These are phyloP conservation scores for Trichocladium antarcticum DNA, from an alignment of 495 filamentous ascomycete species.

Conservation along the genomic window DNA sequence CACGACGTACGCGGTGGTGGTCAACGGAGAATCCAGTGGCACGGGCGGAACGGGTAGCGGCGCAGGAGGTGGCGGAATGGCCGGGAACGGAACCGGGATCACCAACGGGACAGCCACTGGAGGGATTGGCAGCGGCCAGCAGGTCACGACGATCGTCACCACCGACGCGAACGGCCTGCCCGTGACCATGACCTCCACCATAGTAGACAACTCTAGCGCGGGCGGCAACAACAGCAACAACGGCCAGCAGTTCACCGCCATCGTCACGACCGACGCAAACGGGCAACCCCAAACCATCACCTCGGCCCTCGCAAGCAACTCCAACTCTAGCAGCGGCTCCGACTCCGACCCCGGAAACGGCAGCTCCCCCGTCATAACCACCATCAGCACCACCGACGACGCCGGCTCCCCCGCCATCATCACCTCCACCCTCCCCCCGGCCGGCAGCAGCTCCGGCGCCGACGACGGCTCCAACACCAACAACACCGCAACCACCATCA, in stretches of 20 bases:
- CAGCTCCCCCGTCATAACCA: background rate
- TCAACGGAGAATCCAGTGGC: background rate
- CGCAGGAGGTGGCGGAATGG: background rate
- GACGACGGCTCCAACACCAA: background rate
- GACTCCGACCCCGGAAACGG: background rate
- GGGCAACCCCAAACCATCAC: background rate
- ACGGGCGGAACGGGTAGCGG: background rate
- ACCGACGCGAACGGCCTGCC: background rate
- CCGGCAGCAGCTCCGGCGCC: background rate
- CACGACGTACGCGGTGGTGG: conserved; percentile 1
- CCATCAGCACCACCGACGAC: background rate
- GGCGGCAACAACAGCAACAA: too few relatives aligned
- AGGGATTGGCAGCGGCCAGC: background rate
- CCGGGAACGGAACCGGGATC: background rate
- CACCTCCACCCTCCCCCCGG: background rate
- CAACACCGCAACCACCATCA: background rate
- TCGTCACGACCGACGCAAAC: conserved; percentile 6
- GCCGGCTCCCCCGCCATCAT: background rate
- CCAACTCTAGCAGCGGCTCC: background rate
- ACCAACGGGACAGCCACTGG: background rate
- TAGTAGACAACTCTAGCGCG: background rate
- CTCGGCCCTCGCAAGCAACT: background rate
- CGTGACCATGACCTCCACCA: background rate
- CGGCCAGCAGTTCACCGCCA: too few relatives aligned
- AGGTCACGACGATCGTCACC: conserved; percentile 9